A percentile compares a stretch with the other conserved stretches of the same genome.
Evolutionary conservation across 202 grass and related monocot genomes (phyloP).

Genomic region (Setaria viridis): DNA sequence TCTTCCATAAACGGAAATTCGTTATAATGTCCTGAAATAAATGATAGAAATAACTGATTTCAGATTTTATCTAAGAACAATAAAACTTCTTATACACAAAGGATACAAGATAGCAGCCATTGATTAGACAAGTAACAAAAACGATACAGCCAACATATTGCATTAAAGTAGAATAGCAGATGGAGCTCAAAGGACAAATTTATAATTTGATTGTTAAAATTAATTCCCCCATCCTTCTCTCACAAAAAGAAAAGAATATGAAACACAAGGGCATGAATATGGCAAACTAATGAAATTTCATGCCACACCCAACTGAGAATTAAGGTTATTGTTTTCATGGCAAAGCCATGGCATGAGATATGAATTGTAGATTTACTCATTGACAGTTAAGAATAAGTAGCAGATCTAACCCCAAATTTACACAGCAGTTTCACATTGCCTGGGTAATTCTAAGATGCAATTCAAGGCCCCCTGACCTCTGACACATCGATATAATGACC

Average conservation of each 20-base stretch:
- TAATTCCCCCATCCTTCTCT: too few relatives aligned
- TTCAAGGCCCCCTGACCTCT: not conserved
- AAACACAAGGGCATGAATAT: too few relatives aligned
- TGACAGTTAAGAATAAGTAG: not conserved
- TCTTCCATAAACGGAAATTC: conserved; percentile 78
- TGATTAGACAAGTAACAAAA: conserved; percentile 33
- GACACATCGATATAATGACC: not conserved
- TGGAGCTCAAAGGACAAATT: conserved; percentile 19
- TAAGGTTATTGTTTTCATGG: not conserved
- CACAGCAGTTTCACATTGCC: not conserved
- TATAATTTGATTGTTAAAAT: too few relatives aligned
- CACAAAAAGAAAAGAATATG: too few relatives aligned
- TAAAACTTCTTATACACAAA: conserved; percentile 11
- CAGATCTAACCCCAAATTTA: not conserved
- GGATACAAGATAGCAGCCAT: not conserved
- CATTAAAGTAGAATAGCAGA: conserved; percentile 2
- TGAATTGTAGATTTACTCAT: not conserved
- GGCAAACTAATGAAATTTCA: too few relatives aligned
- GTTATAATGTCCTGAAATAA: conserved; percentile 72
- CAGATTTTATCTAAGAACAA: conserved; percentile 14
- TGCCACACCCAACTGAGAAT: not conserved
- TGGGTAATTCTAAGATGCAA: too few relatives aligned
- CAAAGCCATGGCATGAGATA: not conserved
- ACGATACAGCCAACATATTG: conserved; percentile 19
- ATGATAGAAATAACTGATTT: conserved; percentile 33